Conservation (phyloP, 2,329 filamentous ascomycete genomes). For the Fusarium sororula region DNA sequence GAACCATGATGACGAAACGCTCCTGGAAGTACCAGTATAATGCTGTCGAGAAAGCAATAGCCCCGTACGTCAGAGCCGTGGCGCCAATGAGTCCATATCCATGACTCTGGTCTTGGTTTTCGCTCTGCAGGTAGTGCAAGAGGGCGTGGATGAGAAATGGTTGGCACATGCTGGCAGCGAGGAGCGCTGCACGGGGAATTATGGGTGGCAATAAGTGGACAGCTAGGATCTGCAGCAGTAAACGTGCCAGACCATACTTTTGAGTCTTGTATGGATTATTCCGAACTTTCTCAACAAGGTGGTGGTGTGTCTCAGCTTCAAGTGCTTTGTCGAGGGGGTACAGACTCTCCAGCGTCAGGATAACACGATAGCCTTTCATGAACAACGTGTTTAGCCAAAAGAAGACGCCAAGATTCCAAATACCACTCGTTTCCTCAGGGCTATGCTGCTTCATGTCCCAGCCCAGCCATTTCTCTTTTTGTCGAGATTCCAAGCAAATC, state of each 20-base stretch:
- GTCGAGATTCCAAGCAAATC: not conserved
- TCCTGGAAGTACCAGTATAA: not conserved
- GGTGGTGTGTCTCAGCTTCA: rapidly evolving
- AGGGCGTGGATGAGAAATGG: not conserved
- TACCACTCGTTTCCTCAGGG: not conserved
- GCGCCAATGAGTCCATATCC: not conserved
- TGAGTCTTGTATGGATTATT: rapidly evolving
- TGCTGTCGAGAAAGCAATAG: not conserved
- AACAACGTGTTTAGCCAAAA: not conserved
- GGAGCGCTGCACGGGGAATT: not conserved
- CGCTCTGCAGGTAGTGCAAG: not conserved
- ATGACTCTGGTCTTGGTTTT: not conserved
- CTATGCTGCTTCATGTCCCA: not conserved
- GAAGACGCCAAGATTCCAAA: not conserved
- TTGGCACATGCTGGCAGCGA: not conserved
- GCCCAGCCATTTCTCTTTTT: not conserved
- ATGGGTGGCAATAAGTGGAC: not conserved
- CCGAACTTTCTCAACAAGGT: rapidly evolving
- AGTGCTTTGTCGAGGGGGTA: not conserved
- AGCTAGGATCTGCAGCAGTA: not conserved
- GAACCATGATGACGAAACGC: not conserved
- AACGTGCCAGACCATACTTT: not conserved
- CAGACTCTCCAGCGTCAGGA: not conserved
- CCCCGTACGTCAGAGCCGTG: not conserved
- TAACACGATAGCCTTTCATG: not conserved